A percentile compares a stretch with the other conserved stretches of the same genome.
These are phyloP conservation scores for Spencermartinsiella europaea DNA, from an alignment of 805 yeast species.

Conservation along the genomic window DNA sequence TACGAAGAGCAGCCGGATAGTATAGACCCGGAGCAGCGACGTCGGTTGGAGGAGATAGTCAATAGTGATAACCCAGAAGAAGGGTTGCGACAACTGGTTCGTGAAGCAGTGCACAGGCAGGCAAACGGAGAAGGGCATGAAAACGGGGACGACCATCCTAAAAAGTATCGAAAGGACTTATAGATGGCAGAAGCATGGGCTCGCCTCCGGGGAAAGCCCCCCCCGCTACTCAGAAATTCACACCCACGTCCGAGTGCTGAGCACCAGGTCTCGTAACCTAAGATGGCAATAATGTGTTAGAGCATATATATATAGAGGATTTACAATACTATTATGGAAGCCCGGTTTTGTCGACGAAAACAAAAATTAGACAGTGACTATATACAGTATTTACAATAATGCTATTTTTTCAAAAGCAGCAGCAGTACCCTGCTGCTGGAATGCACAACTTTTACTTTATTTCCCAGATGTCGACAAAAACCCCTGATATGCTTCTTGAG, in stretches of 20 bases:
- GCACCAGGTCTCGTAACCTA: too few relatives aligned
- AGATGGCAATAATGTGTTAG: background rate
- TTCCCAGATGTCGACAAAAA: conserved; percentile 44
- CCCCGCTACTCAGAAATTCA: too few relatives aligned
- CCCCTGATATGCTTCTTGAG: conserved; percentile 85
- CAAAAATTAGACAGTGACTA: background rate
- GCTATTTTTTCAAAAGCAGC: too few relatives aligned
- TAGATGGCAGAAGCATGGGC: background rate
- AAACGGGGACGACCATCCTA: conserved; percentile 6
- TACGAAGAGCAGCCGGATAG: conserved; percentile 33
- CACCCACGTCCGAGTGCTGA: too few relatives aligned
- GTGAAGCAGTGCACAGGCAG: conserved; percentile 59
- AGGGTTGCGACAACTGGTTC: conserved; percentile 61
- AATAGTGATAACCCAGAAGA: conserved; percentile 79
- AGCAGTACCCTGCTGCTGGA: too few relatives aligned
- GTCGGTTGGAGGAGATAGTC: conserved; percentile 62
- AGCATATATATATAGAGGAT: background rate
- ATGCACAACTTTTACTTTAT: too few relatives aligned
- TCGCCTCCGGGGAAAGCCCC: conserved; percentile 1
- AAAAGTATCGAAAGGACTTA: background rate
- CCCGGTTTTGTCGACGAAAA: background rate
- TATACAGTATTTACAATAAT: too few relatives aligned
- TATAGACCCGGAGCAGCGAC: conserved; percentile 51
- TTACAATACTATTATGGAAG: background rate
- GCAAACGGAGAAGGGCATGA: conserved; percentile 39